phyloP scores from a whole-genome alignment of 805 yeast genomes.

The Teunomyces lycoperdinae region DNA sequence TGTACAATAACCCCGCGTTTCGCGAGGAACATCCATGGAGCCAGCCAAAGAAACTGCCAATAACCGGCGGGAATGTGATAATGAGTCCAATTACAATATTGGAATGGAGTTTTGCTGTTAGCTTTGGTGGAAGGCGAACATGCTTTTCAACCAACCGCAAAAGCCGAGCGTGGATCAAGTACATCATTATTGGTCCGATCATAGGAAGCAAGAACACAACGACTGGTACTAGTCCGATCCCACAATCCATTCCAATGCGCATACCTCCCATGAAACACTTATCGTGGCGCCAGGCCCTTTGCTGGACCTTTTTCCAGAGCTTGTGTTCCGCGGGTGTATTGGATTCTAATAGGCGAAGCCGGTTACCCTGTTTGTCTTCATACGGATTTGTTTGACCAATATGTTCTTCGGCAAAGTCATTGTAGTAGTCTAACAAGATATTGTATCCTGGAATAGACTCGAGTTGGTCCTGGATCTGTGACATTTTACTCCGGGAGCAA shows the following conservation, averaged over 20 bases:
- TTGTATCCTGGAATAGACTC: slow-evolving; percentile 56
- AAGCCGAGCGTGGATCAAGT: slow-evolving; percentile 69
- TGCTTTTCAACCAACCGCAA: slow-evolving; percentile 57
- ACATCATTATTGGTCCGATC: slow-evolving; percentile 83
- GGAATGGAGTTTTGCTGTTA: slow-evolving; percentile 69
- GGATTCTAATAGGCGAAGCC: slow-evolving; percentile 56
- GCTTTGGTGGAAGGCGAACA: slow-evolving; percentile 53
- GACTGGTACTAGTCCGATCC: slow-evolving; percentile 76
- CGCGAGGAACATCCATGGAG: slow-evolving; percentile 82
- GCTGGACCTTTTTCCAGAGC: slow-evolving; percentile 71
- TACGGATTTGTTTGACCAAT: slow-evolving; percentile 67
- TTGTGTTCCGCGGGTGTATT: slow-evolving; percentile 55
- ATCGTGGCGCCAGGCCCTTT: slow-evolving; percentile 85
- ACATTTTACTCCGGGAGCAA: slow-evolving; percentile 5
- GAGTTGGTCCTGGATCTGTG: slow-evolving; percentile 15
- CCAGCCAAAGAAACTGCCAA: slow-evolving; percentile 81
- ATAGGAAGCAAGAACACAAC: slow-evolving; percentile 65
- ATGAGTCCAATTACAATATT: slow-evolving; percentile 73
- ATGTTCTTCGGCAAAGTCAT: slow-evolving; percentile 65
- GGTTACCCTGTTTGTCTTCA: slow-evolving; percentile 55
- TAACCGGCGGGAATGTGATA: slow-evolving; percentile 72
- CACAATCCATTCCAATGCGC: slow-evolving; percentile 61
- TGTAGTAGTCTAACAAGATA: slow-evolving; percentile 53
- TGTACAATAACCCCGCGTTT: slow-evolving; percentile 78
- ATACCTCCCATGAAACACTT: slow-evolving; percentile 78